Conservation (phyloP, 2,329 filamentous ascomycete genomes). For the Penicillium sp. region DNA sequence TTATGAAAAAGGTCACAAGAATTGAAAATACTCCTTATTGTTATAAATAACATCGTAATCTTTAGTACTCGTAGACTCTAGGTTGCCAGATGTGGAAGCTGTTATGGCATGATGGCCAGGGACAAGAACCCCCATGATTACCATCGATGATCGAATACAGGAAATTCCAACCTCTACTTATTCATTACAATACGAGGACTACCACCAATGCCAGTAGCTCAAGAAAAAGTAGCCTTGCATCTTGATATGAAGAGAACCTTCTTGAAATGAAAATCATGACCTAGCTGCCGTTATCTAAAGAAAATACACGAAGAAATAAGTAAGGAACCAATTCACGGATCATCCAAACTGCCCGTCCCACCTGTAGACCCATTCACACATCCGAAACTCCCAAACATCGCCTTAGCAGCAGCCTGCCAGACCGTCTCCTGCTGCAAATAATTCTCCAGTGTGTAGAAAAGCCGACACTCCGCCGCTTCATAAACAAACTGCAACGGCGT, state of each 20-base stretch:
- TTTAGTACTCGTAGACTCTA: background rate
- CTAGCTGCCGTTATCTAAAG: background rate
- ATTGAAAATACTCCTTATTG: slow-evolving; percentile 23
- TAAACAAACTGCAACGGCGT: slow-evolving; percentile 61
- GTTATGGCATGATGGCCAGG: background rate
- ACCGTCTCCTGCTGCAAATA: slow-evolving; percentile 52
- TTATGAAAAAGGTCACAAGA: slow-evolving; percentile 34
- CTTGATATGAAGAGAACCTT: no score
- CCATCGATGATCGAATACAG: no score
- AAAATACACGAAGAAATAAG: background rate
- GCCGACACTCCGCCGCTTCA: slow-evolving; percentile 60
- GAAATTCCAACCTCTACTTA: no score
- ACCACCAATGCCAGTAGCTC: no score
- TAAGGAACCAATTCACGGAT: background rate
- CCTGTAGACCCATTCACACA: slow-evolving; percentile 25
- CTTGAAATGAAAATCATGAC: no score
- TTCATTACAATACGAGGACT: no score
- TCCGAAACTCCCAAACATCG: slow-evolving; percentile 20
- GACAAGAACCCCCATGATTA: background rate
- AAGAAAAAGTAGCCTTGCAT: no score
- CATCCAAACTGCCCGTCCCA: slow-evolving; percentile 23
- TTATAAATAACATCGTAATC: background rate
- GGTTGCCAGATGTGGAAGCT: background rate
- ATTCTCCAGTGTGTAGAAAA: slow-evolving; percentile 60
- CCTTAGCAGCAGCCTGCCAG: slow-evolving; percentile 49